Evolutionary conservation across 1,284 basidiomycete genomes (phyloP), one percentile per base, ranked within the genome.

Genomic region (Heimioporus punctisporus): DNA sequence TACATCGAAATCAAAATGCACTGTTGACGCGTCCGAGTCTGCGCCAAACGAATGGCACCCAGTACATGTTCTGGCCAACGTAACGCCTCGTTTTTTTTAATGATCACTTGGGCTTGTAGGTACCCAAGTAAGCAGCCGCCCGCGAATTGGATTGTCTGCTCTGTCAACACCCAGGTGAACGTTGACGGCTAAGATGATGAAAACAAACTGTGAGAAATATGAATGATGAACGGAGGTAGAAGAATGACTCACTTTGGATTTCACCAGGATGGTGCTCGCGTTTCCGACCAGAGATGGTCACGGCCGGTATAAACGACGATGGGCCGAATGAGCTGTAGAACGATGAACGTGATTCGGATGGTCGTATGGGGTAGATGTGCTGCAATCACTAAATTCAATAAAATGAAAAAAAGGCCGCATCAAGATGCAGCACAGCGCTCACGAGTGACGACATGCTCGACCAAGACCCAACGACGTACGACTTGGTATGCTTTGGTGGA

Each of bases 261-360:
- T 91, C 88, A 66, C 90, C 88, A 51, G 87, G 84, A 60, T 87
- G 78, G 62, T 83, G 79, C 69, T 86, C 82, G 57, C 84, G 80
- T 73, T 90, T 90, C 56, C 88, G 82, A 68, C 89, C 86, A 45
- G 88, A 90, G 56, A 90, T 81, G 39, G 89, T 90, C 89, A 90
- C 91, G 43, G 23, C 42, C 40, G 17, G 31, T n/a, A 19, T 30
- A 6, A 37, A 50, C 44, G 28, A 39, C 31, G 15, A 21, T 27
- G 25, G 24, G 49, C 26, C n/a, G 49, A 45, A 46, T 23, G 40
- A 26, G 48, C 42, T 28, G 44, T 21, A 25, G 30, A 52, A 45
- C 21, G 28, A 48, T 45, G 40, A 44, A 25, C 31, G 19, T 45
- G 26, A 31, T 34, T 34, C 31, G 31, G 42, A 12, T 19, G 27